These are phyloP conservation scores for Phytophthora europaea DNA, from an alignment of 352 stramenopile species.

Conservation along the genomic window DNA sequence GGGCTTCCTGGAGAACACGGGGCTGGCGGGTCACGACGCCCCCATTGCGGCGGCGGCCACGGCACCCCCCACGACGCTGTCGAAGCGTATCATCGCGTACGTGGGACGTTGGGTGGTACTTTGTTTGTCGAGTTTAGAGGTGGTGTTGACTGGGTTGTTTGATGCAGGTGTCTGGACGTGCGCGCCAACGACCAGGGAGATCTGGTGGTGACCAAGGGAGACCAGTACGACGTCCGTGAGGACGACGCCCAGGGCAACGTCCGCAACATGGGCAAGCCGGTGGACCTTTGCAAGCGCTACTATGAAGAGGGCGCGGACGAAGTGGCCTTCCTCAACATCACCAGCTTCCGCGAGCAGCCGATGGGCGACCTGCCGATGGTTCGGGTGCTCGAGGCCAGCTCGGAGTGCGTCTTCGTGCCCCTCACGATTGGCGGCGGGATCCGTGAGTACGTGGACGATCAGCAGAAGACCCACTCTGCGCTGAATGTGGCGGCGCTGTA, in stretches of 20 bases:
- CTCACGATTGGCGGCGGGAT: slow-evolving; percentile 98
- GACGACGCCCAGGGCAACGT: slow-evolving; percentile 87
- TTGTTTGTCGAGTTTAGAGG: slow-evolving; percentile 6
- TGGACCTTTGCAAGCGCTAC: slow-evolving; percentile 95
- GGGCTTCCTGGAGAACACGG: slow-evolving; percentile 92
- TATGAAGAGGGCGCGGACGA: slow-evolving; percentile 98
- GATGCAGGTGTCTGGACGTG: slow-evolving; percentile 94
- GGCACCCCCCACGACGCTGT: slow-evolving; percentile 78
- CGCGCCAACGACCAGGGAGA: slow-evolving; percentile 97
- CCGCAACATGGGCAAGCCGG: slow-evolving; percentile 98
- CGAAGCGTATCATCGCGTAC: slow-evolving; percentile 96
- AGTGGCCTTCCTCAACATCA: slow-evolving; percentile 99
- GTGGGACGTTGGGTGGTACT: slow-evolving; percentile 18
- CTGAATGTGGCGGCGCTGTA: slow-evolving; percentile 97
- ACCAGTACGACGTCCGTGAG: slow-evolving; percentile 99
- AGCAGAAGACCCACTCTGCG: slow-evolving; percentile 89
- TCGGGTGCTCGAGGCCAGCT: slow-evolving; percentile 95
- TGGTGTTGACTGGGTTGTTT: background rate
- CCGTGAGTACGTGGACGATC: slow-evolving; percentile 95
- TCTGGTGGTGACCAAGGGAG: slow-evolving; percentile 99
- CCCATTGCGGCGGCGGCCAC: slow-evolving; percentile 39
- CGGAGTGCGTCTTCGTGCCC: slow-evolving; percentile 97
- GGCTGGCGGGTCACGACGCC: slow-evolving; percentile 59
- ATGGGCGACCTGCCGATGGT: slow-evolving; percentile 98
- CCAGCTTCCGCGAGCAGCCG: slow-evolving; percentile 97